Percentiles rank a stretch among this genome's conserved stretches.
These are phyloP conservation scores for Naganishia antarctica DNA, from an alignment of 768 basidiomycete species.

Conservation along the genomic window DNA sequence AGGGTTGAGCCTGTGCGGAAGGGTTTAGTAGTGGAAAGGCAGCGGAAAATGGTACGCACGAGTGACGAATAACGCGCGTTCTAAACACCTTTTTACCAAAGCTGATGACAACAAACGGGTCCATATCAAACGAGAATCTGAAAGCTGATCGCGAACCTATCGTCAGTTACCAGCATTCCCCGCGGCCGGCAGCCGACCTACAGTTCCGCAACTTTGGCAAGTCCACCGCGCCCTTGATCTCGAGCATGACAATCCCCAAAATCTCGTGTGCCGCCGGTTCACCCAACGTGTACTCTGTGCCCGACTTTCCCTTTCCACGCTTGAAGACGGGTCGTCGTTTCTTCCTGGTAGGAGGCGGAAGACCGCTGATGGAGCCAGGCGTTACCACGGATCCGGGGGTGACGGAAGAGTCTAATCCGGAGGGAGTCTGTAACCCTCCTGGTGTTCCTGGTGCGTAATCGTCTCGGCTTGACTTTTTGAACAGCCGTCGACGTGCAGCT, in stretches of 20 bases:
- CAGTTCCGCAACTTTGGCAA: constrained; percentile 81
- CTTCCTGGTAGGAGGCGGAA: constrained; percentile 24
- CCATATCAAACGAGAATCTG: constrained; percentile 66
- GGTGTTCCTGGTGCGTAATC: neutral
- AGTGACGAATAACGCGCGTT: constrained; percentile 54
- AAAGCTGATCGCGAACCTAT: constrained; percentile 36
- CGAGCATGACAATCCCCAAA: constrained; percentile 89
- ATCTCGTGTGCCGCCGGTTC: constrained; percentile 66
- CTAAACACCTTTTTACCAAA: constrained; percentile 97
- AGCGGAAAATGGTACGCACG: neutral
- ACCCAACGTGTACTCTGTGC: constrained; percentile 59
- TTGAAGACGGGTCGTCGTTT: constrained; percentile 31
- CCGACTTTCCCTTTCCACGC: constrained; percentile 29
- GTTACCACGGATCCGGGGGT: constrained; percentile 12
- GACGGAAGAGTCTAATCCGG: neutral
- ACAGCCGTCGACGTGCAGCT: neutral
- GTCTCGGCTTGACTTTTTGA: constrained; percentile 14
- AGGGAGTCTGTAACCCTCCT: constrained; percentile 3
- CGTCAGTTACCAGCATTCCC: neutral
- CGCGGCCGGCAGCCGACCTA: constrained; percentile 51
- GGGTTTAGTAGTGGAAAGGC: constrained; percentile 69
- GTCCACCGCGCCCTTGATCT: constrained; percentile 77
- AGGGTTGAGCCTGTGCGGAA: constrained; percentile 61
- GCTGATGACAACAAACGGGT: constrained; percentile 90
- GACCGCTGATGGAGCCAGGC: constrained; percentile 26